Percentiles rank a stretch among this genome's conserved stretches.
These are phyloP conservation scores for Populus alba DNA, from an alignment of 345 rosid species.

Conservation along the genomic window DNA sequence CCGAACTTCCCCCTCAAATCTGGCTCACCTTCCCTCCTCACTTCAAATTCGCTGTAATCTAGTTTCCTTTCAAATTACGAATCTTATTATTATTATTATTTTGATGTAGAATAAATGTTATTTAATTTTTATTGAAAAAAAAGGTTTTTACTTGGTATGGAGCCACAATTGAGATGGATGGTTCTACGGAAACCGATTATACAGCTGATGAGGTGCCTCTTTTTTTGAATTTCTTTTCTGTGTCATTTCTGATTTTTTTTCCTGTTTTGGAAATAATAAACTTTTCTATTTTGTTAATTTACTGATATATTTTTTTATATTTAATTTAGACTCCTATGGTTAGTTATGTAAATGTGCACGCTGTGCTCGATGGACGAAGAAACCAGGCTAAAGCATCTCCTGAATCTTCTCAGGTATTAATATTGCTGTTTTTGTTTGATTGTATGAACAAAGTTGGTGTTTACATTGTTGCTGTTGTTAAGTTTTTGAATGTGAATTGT, in stretches of 20 bases:
- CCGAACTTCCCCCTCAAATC: conserved; percentile 81
- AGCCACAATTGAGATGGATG: conserved; percentile 89
- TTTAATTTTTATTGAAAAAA: neutral
- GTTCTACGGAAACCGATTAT: conserved; percentile 83
- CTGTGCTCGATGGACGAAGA: conserved; percentile 69
- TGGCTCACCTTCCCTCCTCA: conserved; percentile 90
- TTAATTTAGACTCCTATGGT: conserved; percentile 82
- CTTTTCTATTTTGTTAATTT: neutral
- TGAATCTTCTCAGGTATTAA: conserved; percentile 53
- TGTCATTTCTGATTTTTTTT: neutral
- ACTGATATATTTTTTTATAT: neutral
- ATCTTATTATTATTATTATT: neutral
- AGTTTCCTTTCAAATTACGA: neutral
- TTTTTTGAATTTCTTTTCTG: conserved; percentile 2
- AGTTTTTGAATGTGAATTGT: neutral
- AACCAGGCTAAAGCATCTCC: conserved; percentile 61
- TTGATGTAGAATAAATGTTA: neutral
- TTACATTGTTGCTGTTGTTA: neutral
- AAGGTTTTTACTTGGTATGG: conserved; percentile 96
- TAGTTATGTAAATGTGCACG: conserved; percentile 83
- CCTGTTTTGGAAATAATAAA: neutral
- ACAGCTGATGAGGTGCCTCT: conserved; percentile 74
- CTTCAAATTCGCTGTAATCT: conserved; percentile 69
- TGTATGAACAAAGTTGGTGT: too few relatives aligned
- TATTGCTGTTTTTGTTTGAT: neutral